Evolutionary conservation across 139 green algal genomes (phyloP), one percentile per base, ranked within the genome.

Genomic region (Spirogloea muscicola): DNA sequence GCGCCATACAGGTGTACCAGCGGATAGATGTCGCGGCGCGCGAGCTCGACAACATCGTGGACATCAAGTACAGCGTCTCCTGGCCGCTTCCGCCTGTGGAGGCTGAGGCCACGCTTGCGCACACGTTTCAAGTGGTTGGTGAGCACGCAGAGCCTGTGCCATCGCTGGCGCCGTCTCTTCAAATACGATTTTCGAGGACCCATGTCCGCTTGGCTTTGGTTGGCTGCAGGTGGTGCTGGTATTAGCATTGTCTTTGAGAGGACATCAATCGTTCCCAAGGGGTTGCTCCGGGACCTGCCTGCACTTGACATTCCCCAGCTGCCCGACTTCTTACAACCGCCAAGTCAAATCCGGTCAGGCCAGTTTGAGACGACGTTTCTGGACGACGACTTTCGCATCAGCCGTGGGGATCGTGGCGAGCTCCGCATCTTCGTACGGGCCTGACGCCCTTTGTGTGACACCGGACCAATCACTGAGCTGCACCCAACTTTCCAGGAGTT

Each of bases 1-100:
- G n/a, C n/a, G n/a, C n/a, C n/a, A n/a, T n/a, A n/a, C 65, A 74
- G 65, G 69, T 77, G 40, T 77, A 64, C n/a, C 69, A 77, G 36
- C 16, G 61, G 43, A 39, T 77, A 27, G 69, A 77, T 58, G 43
- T 77, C 25, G 25, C 58, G 25, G 48, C 29, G 33, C 37, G 29
- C 31, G 61, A 76, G 61, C 69, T 77, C 18, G 69, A 77, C 29
- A 77, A 77, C 29, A 73, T 77, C 16, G 69, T 77, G 37, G 61
- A 70, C 16, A 18, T 77, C 16, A 51, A 55, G 18, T 5, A 76
- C 16, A 57, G 69, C n/a, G 16, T 59, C 13, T 59, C 69, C 2
- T 77, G 69, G 69, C 69, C 69, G 2, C 38, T 77, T 3, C 69
- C 69, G 27, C 36, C 41, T 41, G n/a, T 77, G 37, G 69, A 77